These are phyloP conservation scores for Sporothrix euskadiensis DNA, from an alignment of 2,329 filamentous ascomycete genomes.

Conservation along the genomic window DNA sequence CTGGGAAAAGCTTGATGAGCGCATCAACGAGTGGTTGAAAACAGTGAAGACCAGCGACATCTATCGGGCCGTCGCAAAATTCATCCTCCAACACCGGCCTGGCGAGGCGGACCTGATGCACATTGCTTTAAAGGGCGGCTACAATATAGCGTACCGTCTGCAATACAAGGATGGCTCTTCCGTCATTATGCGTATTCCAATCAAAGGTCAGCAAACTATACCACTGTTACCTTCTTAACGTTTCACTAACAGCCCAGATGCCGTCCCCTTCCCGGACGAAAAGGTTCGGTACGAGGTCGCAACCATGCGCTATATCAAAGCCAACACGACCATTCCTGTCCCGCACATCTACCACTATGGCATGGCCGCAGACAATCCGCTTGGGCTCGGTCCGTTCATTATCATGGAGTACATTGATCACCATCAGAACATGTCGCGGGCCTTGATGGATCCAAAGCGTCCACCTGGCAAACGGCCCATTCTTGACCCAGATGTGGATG, in stretches of 20 bases:
- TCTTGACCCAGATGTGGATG: neutral
- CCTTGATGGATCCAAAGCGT: neutral
- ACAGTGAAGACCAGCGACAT: neutral
- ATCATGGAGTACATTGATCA: conserved; percentile 40
- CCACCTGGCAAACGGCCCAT: neutral
- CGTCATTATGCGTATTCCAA: conserved; percentile 37
- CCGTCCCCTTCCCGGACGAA: conserved; percentile 39
- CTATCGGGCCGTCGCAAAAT: neutral
- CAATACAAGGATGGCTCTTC: conserved; percentile 41
- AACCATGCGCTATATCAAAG: conserved; percentile 40
- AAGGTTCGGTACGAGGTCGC: conserved; percentile 43
- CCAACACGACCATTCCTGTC: conserved; percentile 41
- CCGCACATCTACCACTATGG: conserved; percentile 40
- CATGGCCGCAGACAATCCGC: conserved; percentile 39
- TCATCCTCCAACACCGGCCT: conserved; percentile 30
- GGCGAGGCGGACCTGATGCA: conserved; percentile 36
- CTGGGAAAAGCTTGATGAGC: conserved; percentile 14
- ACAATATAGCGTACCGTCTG: conserved; percentile 39
- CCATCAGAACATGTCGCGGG: conserved; percentile 1
- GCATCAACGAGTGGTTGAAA: neutral
- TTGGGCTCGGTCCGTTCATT: conserved; percentile 42
- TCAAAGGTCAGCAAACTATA: neutral
- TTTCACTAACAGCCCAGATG: neutral
- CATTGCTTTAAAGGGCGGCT: conserved; percentile 36
- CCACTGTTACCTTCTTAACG: neutral